phyloP scores from a whole-genome alignment of 2,329 filamentous ascomycete species.

The Cercospora sp. region DNA sequence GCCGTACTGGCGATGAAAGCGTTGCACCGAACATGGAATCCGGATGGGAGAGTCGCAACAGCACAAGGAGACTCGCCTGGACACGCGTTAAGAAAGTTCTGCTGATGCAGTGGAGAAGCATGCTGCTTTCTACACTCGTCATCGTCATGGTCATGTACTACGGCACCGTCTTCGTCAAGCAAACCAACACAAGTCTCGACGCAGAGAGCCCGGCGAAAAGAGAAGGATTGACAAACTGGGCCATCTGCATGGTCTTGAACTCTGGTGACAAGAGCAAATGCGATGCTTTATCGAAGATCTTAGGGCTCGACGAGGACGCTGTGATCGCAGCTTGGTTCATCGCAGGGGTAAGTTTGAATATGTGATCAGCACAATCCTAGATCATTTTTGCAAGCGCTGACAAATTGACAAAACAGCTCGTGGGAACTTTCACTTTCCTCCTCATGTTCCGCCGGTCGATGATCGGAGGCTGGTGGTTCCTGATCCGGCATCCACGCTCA shows the following conservation, averaged over 20 bases:
- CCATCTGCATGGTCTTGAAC: constrained; percentile 60
- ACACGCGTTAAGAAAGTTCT: constrained; percentile 73
- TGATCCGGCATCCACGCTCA: constrained; percentile 41
- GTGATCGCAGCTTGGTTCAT: constrained; percentile 72
- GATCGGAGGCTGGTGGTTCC: constrained; percentile 71
- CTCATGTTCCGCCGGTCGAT: constrained; percentile 76
- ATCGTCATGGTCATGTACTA: constrained; percentile 81
- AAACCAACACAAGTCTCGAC: constrained; percentile 58
- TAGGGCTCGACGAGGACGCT: constrained; percentile 62
- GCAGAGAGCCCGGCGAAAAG: constrained; percentile 51
- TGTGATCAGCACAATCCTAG: background rate
- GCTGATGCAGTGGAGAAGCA: constrained; percentile 79
- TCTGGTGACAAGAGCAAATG: constrained; percentile 66
- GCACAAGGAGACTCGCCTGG: constrained; percentile 46
- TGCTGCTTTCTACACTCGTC: constrained; percentile 76
- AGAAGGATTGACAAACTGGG: constrained; percentile 61
- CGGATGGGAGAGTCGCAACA: constrained; percentile 8
- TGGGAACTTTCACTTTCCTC: constrained; percentile 75
- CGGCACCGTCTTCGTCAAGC: constrained; percentile 75
- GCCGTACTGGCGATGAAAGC: background rate
- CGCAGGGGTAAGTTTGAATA: constrained; percentile 49
- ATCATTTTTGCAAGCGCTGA: background rate
- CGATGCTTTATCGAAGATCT: constrained; percentile 53
- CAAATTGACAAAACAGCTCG: constrained; percentile 54
- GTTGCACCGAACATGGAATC: constrained; percentile 13